These are phyloP conservation scores for Tuber borchii DNA, from an alignment of 495 filamentous ascomycete genomes.

Conservation along the genomic window DNA sequence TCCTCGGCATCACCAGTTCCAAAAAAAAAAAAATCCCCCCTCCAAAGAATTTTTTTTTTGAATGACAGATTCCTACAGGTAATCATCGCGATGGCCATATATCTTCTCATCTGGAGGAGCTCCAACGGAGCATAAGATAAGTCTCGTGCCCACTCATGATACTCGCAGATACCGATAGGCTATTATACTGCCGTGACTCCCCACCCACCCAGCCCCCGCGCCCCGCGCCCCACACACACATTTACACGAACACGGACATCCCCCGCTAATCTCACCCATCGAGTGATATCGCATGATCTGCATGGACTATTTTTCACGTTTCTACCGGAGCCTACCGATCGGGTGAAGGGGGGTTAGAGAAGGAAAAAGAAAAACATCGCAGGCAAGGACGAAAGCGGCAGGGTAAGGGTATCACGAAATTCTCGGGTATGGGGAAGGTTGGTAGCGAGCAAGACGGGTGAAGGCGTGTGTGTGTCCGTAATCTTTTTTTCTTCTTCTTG, in stretches of 20 bases:
- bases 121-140: not conserved
- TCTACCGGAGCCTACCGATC: not conserved
- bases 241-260: not conserved
- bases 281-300: slow-evolving; percentile 1
- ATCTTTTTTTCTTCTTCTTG: not conserved
- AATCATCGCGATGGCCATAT: not conserved
- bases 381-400: not conserved
- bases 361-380: no score
- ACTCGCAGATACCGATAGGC: not conserved
- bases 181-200: not conserved
- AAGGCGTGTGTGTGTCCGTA: not conserved
- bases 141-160: not conserved
- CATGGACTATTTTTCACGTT: not conserved
- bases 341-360: not conserved
- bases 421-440: not conserved
- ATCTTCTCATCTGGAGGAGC: not conserved
- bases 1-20: no score
- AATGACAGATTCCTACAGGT: not conserved
- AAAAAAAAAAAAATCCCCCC: no score
- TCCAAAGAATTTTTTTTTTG: not conserved
- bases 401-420: not conserved
- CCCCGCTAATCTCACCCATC: not conserved
- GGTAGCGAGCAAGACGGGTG: not conserved
- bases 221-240: not conserved
- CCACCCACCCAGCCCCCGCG: no score